phyloP scores from a whole-genome alignment of 1,284 basidiomycete species.

The Sanghuangporus weigelae region DNA sequence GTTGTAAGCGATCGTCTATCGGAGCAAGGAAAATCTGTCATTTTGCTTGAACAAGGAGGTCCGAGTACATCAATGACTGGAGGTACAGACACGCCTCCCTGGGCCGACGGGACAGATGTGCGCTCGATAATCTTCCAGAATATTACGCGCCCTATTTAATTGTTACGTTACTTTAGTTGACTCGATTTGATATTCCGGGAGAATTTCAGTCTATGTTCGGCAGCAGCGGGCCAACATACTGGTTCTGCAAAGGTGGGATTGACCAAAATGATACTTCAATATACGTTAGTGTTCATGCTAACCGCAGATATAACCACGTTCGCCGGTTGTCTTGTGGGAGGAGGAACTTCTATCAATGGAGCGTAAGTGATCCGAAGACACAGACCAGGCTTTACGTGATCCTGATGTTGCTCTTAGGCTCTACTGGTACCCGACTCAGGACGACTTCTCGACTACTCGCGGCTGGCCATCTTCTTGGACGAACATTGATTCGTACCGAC shows the following conservation, averaged over 20 bases:
- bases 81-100: conserved; percentile 50
- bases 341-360: conserved; percentile 59
- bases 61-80: conserved; percentile 56
- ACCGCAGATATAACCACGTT: conserved; percentile 48
- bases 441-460: conserved; percentile 44
- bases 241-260: conserved; percentile 46
- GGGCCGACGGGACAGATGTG: conserved; percentile 47
- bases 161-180: conserved; percentile 35
- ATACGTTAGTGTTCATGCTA: not conserved
- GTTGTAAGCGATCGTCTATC: conserved; percentile 52
- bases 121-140: conserved; percentile 12
- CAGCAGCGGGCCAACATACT: conserved; percentile 51
- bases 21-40: conserved; percentile 56
- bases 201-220: conserved; percentile 61
- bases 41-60: conserved; percentile 57
- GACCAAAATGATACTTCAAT: conserved; percentile 9
- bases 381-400: conserved; percentile 3
- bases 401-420: conserved; percentile 31
- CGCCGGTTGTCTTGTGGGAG: conserved; percentile 59
- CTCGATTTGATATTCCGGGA: conserved; percentile 61
- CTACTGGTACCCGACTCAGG: conserved; percentile 50
- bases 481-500: conserved; percentile 45
- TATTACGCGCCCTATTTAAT: not conserved
- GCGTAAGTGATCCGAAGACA: conserved; percentile 36
- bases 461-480: conserved; percentile 56